phyloP scores from a whole-genome alignment of 495 filamentous ascomycete genomes.

The Hyaloscypha hepaticicola region DNA sequence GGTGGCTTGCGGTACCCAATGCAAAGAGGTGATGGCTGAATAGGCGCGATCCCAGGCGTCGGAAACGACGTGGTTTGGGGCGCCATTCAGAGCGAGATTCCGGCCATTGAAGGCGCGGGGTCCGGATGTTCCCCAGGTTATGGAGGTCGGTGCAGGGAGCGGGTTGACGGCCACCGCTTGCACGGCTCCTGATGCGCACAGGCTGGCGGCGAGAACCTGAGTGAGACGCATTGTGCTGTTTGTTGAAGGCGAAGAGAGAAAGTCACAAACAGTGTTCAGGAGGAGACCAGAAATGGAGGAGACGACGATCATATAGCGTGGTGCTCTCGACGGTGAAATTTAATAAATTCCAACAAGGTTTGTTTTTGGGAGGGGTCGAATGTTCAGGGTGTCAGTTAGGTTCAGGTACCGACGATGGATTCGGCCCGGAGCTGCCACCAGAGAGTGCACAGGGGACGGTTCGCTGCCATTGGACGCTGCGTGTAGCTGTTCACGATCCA shows the following conservation, averaged over 20 bases:
- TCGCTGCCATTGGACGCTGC: neutral
- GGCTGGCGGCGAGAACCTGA: neutral
- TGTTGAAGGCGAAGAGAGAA: neutral
- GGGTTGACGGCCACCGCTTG: constrained; percentile 49
- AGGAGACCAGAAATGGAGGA: neutral
- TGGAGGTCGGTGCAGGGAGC: constrained; percentile 52
- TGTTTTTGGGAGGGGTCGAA: neutral
- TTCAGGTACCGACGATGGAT: neutral
- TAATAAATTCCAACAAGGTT: neutral
- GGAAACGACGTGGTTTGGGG: constrained; percentile 33
- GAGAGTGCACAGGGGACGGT: neutral
- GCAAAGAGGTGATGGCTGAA: constrained; percentile 42
- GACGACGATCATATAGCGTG: neutral
- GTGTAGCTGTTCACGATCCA: neutral
- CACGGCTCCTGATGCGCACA: neutral
- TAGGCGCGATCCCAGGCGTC: constrained; percentile 51
- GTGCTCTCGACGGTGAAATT: neutral
- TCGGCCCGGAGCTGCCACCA: neutral
- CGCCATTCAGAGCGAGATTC: constrained; percentile 33
- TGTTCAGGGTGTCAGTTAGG: too few species aligned
- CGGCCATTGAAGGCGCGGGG: constrained; percentile 37
- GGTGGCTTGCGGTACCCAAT: constrained; percentile 53
- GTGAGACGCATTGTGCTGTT: neutral
- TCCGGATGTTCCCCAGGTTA: constrained; percentile 54
- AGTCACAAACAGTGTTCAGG: neutral